These are phyloP conservation scores for Lagerstroemia speciosa DNA, from an alignment of 345 rosid genomes.

Conservation along the genomic window DNA sequence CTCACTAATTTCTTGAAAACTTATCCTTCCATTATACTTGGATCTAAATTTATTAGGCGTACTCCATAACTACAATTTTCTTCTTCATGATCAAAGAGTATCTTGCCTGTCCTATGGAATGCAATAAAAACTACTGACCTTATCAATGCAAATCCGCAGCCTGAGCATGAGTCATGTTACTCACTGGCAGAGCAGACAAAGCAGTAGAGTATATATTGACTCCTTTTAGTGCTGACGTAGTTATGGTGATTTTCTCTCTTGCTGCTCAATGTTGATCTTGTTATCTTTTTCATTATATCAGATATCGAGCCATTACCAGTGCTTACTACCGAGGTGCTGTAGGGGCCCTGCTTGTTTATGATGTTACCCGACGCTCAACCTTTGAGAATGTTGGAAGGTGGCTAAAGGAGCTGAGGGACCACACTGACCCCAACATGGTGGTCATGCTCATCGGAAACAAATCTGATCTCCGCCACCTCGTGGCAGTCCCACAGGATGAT, in stretches of 20 bases:
- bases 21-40: too few species aligned
- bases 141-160: too few species aligned
- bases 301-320: conserved; percentile 4
- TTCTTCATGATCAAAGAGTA: too few species aligned
- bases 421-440: conserved; percentile 5
- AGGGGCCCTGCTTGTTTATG: conserved; percentile 1
- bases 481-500: background rate
- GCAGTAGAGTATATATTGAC: too few species aligned
- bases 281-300: background rate
- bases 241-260: background rate
- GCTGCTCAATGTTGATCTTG: background rate
- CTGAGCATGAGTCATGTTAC: too few species aligned
- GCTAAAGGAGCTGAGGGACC: conserved; percentile 1
- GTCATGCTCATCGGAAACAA: conserved; percentile 4
- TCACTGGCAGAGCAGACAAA: too few species aligned
- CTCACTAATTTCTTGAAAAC: too few species aligned
- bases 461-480: conserved; percentile 4
- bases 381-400: conserved; percentile 2
- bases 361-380: conserved; percentile 4
- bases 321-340: conserved; percentile 4
- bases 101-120: too few species aligned
- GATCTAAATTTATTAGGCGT: too few species aligned
- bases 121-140: too few species aligned
- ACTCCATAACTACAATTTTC: too few species aligned
- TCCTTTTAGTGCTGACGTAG: too few species aligned